These are phyloP conservation scores for Triangularia verruculosa DNA, from an alignment of 2,329 filamentous ascomycete species.

Conservation along the genomic window DNA sequence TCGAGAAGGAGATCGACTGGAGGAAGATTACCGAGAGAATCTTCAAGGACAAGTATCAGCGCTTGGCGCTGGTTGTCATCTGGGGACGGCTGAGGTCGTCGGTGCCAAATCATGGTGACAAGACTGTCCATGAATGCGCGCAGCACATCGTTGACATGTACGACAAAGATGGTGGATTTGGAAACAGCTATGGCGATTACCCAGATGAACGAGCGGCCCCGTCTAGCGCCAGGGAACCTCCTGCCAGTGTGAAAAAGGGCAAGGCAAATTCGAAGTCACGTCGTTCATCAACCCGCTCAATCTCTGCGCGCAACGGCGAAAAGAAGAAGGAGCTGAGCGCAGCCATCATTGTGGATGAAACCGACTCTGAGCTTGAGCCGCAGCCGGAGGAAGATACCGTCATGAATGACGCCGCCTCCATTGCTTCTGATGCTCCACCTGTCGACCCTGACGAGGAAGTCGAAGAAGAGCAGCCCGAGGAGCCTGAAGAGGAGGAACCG, in stretches of 20 bases:
- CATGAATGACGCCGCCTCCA: background rate
- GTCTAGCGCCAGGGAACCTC: background rate
- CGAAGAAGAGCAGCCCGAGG: background rate
- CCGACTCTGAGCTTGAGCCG: background rate
- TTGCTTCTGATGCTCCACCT: background rate
- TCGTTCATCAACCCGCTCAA: background rate
- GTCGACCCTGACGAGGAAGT: background rate
- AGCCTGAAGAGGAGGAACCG: conserved; percentile 2
- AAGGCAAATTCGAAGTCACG: background rate
- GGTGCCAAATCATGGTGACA: conserved; percentile 24
- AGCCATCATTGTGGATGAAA: background rate
- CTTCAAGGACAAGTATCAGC: conserved; percentile 23
- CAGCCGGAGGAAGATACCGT: background rate
- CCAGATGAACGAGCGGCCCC: background rate
- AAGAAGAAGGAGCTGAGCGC: background rate
- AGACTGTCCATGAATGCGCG: conserved; percentile 23
- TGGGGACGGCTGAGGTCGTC: conserved; percentile 26
- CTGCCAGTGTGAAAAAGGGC: background rate
- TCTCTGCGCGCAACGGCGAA: background rate
- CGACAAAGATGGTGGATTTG: conserved; percentile 24
- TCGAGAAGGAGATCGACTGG: conserved; percentile 52
- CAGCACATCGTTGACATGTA: conserved; percentile 25
- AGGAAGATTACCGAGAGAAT: conserved; percentile 14
- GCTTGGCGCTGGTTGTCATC: conserved; percentile 21
- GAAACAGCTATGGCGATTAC: background rate